Percentiles rank a stretch among this genome's conserved stretches.
Evolutionary conservation across 2,329 filamentous ascomycete genomes (phyloP).

Genomic region (Exophiala alcalophila): DNA sequence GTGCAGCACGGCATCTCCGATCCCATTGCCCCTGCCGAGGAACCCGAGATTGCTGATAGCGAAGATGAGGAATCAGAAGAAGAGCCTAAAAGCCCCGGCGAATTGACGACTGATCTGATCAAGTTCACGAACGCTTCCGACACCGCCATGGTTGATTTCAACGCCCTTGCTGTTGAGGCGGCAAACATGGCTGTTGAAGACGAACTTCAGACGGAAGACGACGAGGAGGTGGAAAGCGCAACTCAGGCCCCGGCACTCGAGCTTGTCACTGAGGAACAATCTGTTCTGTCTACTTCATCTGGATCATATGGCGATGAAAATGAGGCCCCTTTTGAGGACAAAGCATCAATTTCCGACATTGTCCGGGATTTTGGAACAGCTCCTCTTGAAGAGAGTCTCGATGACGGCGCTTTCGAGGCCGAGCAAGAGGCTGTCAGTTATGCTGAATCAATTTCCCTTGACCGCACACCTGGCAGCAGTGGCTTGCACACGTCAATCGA

Average conservation of each 20-base stretch:
- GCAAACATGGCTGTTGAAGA: slow-evolving; percentile 22
- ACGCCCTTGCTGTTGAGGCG: slow-evolving; percentile 24
- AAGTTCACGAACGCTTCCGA: slow-evolving; percentile 26
- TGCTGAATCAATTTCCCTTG: not conserved
- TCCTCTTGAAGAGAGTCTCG: no score
- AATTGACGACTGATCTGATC: slow-evolving; percentile 26
- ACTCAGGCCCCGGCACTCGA: slow-evolving; percentile 2
- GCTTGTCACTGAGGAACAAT: slow-evolving; percentile 16
- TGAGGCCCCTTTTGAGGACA: slow-evolving; percentile 33
- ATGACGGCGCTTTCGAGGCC: no score
- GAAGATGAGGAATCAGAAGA: slow-evolving; percentile 26
- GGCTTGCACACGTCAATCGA: no score
- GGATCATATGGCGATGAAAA: slow-evolving; percentile 69
- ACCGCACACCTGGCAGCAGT: no score
- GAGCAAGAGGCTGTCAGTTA: no score
- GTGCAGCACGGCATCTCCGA: slow-evolving; percentile 10
- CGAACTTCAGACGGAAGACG: slow-evolving; percentile 34
- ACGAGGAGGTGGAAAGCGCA: slow-evolving; percentile 38
- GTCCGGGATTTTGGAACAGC: no score
- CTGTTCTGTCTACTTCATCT: slow-evolving; percentile 54
- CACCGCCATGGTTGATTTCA: slow-evolving; percentile 29
- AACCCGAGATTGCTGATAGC: slow-evolving; percentile 9
- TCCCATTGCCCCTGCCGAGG: slow-evolving; percentile 1
- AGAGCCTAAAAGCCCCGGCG: slow-evolving; percentile 9
- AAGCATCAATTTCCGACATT: no score